These are phyloP conservation scores for Fusarium sp. DNA, from an alignment of 2,329 filamentous ascomycete genomes.

Conservation along the genomic window DNA sequence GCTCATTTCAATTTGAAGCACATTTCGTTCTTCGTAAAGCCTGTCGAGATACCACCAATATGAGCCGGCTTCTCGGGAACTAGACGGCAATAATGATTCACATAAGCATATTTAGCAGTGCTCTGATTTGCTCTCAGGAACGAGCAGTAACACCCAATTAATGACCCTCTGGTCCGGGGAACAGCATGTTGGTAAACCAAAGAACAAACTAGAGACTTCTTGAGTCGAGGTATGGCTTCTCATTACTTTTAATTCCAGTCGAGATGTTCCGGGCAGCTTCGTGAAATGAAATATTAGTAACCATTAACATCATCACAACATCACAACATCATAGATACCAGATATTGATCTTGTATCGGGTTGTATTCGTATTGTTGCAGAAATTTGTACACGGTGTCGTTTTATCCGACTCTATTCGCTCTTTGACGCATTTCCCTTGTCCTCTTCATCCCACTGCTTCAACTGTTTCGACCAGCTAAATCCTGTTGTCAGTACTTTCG, in stretches of 20 bases:
- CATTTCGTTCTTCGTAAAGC: not conserved
- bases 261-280: not conserved
- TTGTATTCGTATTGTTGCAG: slow-evolving; percentile 27
- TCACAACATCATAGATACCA: not conserved
- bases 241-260: not conserved
- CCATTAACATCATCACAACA: not conserved
- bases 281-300: not conserved
- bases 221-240: not conserved
- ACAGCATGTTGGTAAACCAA: not conserved
- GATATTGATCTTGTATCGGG: slow-evolving; percentile 17
- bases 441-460: slow-evolving; percentile 56
- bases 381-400: slow-evolving; percentile 40
- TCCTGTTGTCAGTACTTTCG: slow-evolving; percentile 31
- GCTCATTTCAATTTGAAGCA: not conserved
- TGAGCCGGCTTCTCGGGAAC: not conserved
- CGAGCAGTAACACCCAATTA: not conserved
- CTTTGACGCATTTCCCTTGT: slow-evolving; percentile 46
- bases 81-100: not conserved
- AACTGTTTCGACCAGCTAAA: slow-evolving; percentile 57
- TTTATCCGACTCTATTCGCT: slow-evolving; percentile 30
- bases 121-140: slow-evolving; percentile 22
- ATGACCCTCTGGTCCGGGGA: not conserved
- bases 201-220: not conserved
- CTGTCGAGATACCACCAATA: not conserved
- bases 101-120: slow-evolving; percentile 26